Evolutionary conservation across 257 asterid genomes (phyloP).

Genomic region (Fraxinus quadrangulata): DNA sequence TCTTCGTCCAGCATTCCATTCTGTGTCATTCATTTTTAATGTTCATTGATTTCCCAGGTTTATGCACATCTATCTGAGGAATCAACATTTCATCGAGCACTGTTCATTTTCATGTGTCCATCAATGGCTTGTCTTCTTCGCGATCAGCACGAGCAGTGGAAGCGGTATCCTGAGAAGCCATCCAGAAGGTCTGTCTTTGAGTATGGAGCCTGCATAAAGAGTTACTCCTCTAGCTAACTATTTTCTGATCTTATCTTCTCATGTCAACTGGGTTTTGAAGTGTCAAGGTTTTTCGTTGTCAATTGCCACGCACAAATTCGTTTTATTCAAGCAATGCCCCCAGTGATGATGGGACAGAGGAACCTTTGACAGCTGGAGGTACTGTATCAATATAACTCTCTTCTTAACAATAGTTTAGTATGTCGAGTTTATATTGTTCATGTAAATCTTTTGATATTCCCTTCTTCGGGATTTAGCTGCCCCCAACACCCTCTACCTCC

Average conservation of each 20-base stretch:
- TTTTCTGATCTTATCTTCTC: conserved; percentile 22
- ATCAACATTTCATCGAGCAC: conserved; percentile 73
- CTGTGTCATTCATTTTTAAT: background rate
- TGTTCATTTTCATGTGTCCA: conserved; percentile 79
- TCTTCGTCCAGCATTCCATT: background rate
- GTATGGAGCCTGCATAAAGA: background rate
- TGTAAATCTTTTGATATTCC: background rate
- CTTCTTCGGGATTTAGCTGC: background rate
- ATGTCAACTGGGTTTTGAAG: conserved; percentile 36
- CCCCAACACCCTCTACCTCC: background rate
- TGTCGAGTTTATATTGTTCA: background rate
- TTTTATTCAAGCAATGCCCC: conserved; percentile 83
- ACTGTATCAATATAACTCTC: conserved; percentile 14
- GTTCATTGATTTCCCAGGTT: conserved; percentile 47
- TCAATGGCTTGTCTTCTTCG: conserved; percentile 82
- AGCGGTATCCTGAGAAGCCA: conserved; percentile 51
- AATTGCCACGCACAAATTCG: conserved; percentile 68
- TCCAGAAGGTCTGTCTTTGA: conserved; percentile 58
- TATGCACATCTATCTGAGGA: conserved; percentile 87
- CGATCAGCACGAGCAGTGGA: conserved; percentile 95
- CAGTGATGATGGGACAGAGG: conserved; percentile 56
- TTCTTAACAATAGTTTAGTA: background rate
- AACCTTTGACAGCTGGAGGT: conserved; percentile 70
- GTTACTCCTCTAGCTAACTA: too few relatives aligned
- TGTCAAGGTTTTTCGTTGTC: conserved; percentile 85